A percentile compares a stretch with the other conserved stretches of the same genome.
Evolutionary conservation across 768 basidiomycete species (phyloP).

Genomic region (Termitomyces sp.): DNA sequence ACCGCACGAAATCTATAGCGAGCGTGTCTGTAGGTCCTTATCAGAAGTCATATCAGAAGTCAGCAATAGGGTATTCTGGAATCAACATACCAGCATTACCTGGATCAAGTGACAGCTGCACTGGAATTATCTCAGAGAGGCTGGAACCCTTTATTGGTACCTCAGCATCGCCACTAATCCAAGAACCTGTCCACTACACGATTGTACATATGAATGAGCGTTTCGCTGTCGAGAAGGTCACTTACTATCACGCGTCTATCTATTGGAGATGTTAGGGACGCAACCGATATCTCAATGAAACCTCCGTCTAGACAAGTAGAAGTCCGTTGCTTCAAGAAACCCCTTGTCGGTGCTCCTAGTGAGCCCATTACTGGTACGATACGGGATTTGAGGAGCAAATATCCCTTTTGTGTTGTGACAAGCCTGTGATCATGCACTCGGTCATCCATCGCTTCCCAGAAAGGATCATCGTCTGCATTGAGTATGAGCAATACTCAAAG

Average conservation of each 20-base stretch:
- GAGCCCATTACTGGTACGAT: neutral
- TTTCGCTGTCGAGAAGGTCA: neutral
- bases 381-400: neutral
- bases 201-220: neutral
- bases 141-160: neutral
- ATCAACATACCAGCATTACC: neutral
- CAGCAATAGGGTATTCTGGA: neutral
- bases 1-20: conserved; percentile 15
- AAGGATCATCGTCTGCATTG: conserved; percentile 8
- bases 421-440: neutral
- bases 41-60: too few species aligned
- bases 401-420: conserved; percentile 9
- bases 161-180: neutral
- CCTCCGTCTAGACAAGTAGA: conserved; percentile 17
- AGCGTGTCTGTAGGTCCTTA: neutral
- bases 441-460: conserved; percentile 11
- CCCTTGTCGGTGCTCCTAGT: neutral
- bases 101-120: neutral
- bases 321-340: conserved; percentile 5
- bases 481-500: neutral
- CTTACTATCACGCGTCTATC: neutral
- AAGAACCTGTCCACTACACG: conserved; percentile 9
- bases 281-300: conserved; percentile 17
- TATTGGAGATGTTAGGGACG: neutral
- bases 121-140: neutral